Conservation (phyloP, 2,329 filamentous ascomycete species). For the Fusarium sp. region DNA sequence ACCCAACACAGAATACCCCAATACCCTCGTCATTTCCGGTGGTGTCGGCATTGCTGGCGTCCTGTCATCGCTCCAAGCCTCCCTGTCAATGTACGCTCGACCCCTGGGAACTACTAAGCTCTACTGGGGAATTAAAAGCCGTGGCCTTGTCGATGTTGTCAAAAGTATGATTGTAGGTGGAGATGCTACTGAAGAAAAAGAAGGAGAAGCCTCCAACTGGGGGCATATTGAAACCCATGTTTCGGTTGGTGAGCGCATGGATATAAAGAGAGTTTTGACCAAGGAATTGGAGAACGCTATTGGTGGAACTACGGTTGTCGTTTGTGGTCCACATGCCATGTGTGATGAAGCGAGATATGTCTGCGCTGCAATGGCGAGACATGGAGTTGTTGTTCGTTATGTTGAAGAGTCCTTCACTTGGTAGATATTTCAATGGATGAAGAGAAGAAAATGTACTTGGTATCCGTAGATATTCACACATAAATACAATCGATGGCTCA, state of each 20-base stretch:
- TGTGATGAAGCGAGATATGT: slow-evolving; percentile 48
- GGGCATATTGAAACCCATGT: slow-evolving; percentile 48
- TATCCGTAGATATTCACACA: neutral
- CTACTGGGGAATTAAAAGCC: slow-evolving; percentile 48
- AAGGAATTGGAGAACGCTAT: slow-evolving; percentile 37
- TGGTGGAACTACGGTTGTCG: slow-evolving; percentile 47
- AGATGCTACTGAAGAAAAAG: neutral
- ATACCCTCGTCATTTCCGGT: slow-evolving; percentile 48
- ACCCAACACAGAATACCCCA: slow-evolving; percentile 43
- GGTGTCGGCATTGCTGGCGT: slow-evolving; percentile 51
- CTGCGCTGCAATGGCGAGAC: slow-evolving; percentile 43
- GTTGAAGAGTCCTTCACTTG: slow-evolving; percentile 43
- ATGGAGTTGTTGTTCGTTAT: slow-evolving; percentile 42
- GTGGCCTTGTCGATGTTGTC: slow-evolving; percentile 45
- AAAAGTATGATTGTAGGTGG: slow-evolving; percentile 41
- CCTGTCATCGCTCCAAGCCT: slow-evolving; percentile 43
- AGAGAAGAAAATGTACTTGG: neutral
- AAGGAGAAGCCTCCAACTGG: slow-evolving; percentile 31
- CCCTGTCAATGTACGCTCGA: slow-evolving; percentile 31
- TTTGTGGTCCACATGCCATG: slow-evolving; percentile 49
- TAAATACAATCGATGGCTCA: no score
- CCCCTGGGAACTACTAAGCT: slow-evolving; percentile 46
- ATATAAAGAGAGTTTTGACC: slow-evolving; percentile 44
- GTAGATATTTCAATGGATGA: slow-evolving; percentile 2
- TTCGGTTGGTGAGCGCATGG: slow-evolving; percentile 47